Evolutionary conservation across 441 rosid genomes (phyloP).

Genomic region (Adansonia grandidieri): DNA sequence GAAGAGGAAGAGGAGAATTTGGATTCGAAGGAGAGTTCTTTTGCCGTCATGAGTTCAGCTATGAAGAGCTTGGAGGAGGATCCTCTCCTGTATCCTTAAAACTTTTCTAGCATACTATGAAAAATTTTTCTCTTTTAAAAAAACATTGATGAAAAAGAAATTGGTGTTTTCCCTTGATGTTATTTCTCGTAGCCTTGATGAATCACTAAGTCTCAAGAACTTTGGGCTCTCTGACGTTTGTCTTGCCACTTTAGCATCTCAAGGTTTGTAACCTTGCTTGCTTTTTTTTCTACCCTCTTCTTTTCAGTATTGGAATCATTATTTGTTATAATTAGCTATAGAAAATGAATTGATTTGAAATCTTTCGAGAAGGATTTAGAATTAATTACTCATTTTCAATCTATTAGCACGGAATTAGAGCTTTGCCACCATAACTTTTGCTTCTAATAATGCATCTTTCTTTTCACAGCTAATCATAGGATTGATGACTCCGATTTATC

Average conservation of each 20-base stretch:
- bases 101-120: background rate
- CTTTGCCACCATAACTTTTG: background rate
- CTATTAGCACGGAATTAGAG: background rate
- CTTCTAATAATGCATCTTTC: slow-evolving; percentile 11
- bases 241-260: slow-evolving; percentile 76
- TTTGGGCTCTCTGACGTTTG: slow-evolving; percentile 83
- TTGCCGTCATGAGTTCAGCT: slow-evolving; percentile 30
- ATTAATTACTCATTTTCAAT: background rate
- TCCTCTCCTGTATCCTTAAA: slow-evolving; percentile 63
- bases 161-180: slow-evolving; percentile 40
- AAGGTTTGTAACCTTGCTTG: slow-evolving; percentile 46
- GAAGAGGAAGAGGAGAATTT: slow-evolving; percentile 26
- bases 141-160: background rate
- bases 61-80: slow-evolving; percentile 61
- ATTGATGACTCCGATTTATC: slow-evolving; percentile 34
- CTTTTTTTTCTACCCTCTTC: background rate
- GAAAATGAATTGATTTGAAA: background rate
- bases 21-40: slow-evolving; percentile 35
- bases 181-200: slow-evolving; percentile 54
- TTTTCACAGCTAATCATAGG: slow-evolving; percentile 44
- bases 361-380: background rate
- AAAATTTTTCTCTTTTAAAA: background rate
- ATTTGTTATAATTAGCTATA: background rate
- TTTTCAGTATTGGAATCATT: background rate
- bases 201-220: slow-evolving; percentile 64